Base-by-base conservation (phyloP, 371 early-diverging fungal species). In the Lichtheimia corymbifera region DNA sequence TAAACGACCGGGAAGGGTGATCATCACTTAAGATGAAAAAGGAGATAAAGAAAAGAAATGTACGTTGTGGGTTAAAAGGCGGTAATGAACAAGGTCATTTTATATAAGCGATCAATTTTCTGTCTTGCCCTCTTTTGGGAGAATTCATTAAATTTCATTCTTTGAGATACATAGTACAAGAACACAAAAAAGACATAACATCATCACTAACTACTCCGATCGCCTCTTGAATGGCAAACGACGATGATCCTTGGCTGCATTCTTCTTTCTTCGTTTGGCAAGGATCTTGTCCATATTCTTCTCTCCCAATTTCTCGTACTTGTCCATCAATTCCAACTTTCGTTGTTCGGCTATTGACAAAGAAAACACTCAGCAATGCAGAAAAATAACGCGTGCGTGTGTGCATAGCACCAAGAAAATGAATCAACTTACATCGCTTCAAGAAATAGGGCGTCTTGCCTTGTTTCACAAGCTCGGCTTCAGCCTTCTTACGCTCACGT, bases 391-490 rank as follows among this genome's bases (percentile, higher is more conserved):
- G 20, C 45, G 24, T 9, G 17, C 14, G 27, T 41, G 22, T 20
- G 18, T 22, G 22, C 22, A 35, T 9, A 35, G 30, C 2, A 35
- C 35, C 35, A 35, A 35, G 11, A 6, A 11, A 41, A 47, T 11
- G 15, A 45, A 11, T 45, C 5, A 53, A 66, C 76, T 83, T 86
- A 89, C 93, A 79, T 68, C 87, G 83, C 75, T 94, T 95, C 60
- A 96, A 77, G 85, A 87, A 95, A 74, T 86, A 96, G 18, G 96
- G 94, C 65, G 82, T 90, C 77, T 96, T 95, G 58, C 96, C 96
- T 68, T 89, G 75, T 67, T 89, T 77, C 41, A 93, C 87, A 59
- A 88, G 63, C 47, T 90, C 93, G 43, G 73, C 70, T 73, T 96
- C 96, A 58, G 74, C 83, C 80, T 91, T 92, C 70, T 89, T 88